Conservation (phyloP, 345 rosid genomes). For the Pistacia vera region DNA sequence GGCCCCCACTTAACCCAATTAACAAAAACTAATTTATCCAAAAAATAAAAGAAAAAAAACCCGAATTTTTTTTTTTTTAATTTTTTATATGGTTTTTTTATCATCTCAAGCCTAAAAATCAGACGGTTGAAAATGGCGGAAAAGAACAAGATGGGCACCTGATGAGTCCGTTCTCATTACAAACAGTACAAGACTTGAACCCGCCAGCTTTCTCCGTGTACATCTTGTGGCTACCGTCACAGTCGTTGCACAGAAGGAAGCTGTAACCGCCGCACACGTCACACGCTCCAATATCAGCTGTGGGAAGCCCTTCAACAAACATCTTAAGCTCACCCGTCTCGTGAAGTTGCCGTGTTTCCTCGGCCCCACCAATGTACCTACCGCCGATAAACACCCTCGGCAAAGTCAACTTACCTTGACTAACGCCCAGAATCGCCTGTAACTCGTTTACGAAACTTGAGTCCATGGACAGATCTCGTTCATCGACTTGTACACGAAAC, state of each 20-base stretch:
- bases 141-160: constrained; percentile 84
- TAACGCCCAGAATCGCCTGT: constrained; percentile 32
- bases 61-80: neutral
- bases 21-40: neutral
- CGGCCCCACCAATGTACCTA: constrained; percentile 80
- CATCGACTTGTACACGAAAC: constrained; percentile 71
- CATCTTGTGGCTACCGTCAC: constrained; percentile 85
- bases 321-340: constrained; percentile 92
- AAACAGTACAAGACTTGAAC: constrained; percentile 60
- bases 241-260: constrained; percentile 62
- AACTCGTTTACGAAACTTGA: constrained; percentile 59
- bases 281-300: constrained; percentile 52
- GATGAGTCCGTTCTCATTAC: constrained; percentile 90
- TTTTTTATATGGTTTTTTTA: neutral
- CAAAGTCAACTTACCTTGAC: constrained; percentile 38
- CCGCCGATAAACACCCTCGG: constrained; percentile 90
- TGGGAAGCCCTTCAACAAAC: constrained; percentile 58
- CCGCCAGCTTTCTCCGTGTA: constrained; percentile 65
- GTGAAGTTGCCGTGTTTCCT: constrained; percentile 72
- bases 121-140: constrained; percentile 30
- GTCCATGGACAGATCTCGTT: constrained; percentile 91
- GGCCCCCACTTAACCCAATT: neutral
- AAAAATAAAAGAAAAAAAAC: neutral
- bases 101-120: constrained; percentile 1
- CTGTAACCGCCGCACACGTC: constrained; percentile 66